Conservation (phyloP, 202 grass and related monocot genomes). For the Musa balbisiana region DNA sequence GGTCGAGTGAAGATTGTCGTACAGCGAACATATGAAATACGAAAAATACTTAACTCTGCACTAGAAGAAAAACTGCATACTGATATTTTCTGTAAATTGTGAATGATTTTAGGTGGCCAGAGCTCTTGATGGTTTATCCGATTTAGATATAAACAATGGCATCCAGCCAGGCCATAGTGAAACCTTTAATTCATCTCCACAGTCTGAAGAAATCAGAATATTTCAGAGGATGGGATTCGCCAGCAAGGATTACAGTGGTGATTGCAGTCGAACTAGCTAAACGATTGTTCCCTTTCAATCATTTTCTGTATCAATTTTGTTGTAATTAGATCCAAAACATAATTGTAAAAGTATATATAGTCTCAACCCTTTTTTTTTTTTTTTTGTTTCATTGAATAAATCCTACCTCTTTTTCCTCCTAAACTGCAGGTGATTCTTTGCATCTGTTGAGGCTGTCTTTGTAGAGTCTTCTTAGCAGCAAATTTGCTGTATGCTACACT, state of each 20-base stretch:
- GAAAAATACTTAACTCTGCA: background rate
- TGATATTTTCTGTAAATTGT: background rate
- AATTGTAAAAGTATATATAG: background rate
- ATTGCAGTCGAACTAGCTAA: slow-evolving; percentile 56
- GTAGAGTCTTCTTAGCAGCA: background rate
- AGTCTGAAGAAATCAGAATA: slow-evolving; percentile 82
- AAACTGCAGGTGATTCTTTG: background rate
- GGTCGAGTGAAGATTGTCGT: no score
- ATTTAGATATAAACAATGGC: slow-evolving; percentile 84
- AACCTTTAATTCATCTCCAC: slow-evolving; percentile 62
- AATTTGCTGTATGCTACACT: no score
- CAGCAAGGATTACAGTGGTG: slow-evolving; percentile 62
- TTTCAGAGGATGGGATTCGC: slow-evolving; percentile 83
- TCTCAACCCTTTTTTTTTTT: slow-evolving; percentile 6
- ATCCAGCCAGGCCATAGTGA: slow-evolving; percentile 74
- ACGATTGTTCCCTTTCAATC: slow-evolving; percentile 15
- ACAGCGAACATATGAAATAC: no score
- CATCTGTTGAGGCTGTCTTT: background rate
- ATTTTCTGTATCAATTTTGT: slow-evolving; percentile 1
- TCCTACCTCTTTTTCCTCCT: background rate
- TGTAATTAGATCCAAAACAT: slow-evolving; percentile 4
- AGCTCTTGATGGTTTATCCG: slow-evolving; percentile 87
- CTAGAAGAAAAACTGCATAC: no score
- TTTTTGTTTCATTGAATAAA: background rate
- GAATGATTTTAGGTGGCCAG: slow-evolving; percentile 57